Percentiles rank a stretch among this genome's conserved stretches.
These are phyloP conservation scores for Phytopythium montanum DNA, from an alignment of 352 stramenopile genomes.

Conservation along the genomic window DNA sequence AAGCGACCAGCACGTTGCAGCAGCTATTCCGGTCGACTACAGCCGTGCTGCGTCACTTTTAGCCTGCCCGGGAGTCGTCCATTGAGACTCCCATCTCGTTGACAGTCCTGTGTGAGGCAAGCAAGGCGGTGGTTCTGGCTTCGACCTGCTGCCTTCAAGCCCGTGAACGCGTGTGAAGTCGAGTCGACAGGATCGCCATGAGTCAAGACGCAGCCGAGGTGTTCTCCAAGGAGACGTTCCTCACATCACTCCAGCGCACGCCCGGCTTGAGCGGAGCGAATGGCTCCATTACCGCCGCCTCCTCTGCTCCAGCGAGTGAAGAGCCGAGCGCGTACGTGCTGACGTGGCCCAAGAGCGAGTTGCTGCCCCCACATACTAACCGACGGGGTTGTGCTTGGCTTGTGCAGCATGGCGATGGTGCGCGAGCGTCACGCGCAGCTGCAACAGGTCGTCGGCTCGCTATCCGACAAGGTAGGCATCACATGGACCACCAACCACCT, in stretches of 20 bases:
- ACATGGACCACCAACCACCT: neutral
- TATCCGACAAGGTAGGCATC: constrained; percentile 69
- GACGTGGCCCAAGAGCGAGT: neutral
- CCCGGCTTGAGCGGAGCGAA: constrained; percentile 6
- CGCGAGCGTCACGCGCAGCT: constrained; percentile 79
- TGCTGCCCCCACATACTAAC: neutral
- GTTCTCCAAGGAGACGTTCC: constrained; percentile 81
- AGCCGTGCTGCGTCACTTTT: neutral
- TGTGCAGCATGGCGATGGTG: constrained; percentile 67
- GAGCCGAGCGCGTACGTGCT: constrained; percentile 42
- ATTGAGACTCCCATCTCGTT: neutral
- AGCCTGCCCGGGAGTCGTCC: neutral
- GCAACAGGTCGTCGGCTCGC: constrained; percentile 70
- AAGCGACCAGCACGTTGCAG: neutral
- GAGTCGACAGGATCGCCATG: constrained; percentile 19
- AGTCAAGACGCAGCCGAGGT: constrained; percentile 52
- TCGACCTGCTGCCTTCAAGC: neutral
- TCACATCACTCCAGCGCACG: constrained; percentile 63
- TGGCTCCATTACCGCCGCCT: constrained; percentile 6
- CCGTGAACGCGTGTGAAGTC: neutral
- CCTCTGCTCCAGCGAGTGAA: constrained; percentile 22
- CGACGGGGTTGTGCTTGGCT: neutral
- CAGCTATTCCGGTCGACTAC: neutral
- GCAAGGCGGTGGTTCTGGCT: neutral
- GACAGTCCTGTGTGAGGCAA: neutral